Conservation (phyloP, 2,329 filamentous ascomycete genomes). For the Exserohilum turcica region DNA sequence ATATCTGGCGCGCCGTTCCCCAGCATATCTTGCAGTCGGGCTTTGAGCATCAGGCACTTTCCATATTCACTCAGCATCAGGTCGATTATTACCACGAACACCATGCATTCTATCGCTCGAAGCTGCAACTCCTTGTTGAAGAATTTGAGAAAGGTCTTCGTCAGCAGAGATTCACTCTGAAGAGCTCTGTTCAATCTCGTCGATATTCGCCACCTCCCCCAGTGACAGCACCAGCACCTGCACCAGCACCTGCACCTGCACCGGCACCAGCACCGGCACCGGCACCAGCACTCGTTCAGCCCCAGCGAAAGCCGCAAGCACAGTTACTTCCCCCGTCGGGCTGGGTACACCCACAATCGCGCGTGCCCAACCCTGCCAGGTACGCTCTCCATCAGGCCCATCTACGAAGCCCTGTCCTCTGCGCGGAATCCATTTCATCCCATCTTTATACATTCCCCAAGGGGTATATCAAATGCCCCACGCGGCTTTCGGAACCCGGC, state of each 20-base stretch:
- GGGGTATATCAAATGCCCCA: constrained; percentile 57
- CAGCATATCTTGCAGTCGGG: not conserved
- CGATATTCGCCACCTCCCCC: no score
- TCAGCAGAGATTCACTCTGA: no score
- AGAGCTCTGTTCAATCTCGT: no score
- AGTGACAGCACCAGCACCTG: no score
- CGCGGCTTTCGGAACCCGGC: constrained; percentile 40
- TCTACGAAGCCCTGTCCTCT: constrained; percentile 59
- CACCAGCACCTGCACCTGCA: not conserved
- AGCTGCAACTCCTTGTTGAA: constrained; percentile 8
- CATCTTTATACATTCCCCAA: constrained; percentile 64
- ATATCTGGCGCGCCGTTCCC: constrained; percentile 41
- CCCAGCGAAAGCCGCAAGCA: not conserved
- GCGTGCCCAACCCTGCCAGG: constrained; percentile 52
- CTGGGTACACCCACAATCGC: constrained; percentile 43
- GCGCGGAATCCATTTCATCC: constrained; percentile 20
- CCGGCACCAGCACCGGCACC: not conserved
- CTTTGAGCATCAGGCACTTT: constrained; percentile 15
- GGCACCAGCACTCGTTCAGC: not conserved
- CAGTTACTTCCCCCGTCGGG: constrained; percentile 46
- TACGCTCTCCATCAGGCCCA: constrained; percentile 64
- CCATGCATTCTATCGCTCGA: constrained; percentile 1
- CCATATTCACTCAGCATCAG: constrained; percentile 18
- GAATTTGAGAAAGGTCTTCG: not conserved
- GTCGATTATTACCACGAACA: constrained; percentile 2